Conservation (phyloP, 2,329 filamentous ascomycete genomes). For the Trichoderma koningii region DNA sequence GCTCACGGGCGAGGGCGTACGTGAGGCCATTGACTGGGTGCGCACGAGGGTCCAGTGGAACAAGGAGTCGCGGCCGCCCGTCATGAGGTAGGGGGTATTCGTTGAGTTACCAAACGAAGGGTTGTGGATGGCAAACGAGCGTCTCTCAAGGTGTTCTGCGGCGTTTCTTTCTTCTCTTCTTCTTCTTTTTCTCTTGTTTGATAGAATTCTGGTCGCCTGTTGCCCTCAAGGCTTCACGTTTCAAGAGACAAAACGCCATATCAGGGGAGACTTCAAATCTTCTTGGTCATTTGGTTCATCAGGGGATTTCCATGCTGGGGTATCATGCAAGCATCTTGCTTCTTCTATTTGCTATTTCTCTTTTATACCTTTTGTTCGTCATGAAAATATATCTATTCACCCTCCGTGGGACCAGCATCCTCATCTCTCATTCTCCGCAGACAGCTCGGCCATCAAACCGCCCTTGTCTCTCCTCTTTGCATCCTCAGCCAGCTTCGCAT, state of each 20-base stretch:
- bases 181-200: background rate
- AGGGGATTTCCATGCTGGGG: constrained; percentile 27
- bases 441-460: constrained; percentile 73
- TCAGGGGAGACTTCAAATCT: constrained; percentile 7
- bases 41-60: constrained; percentile 93
- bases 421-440: constrained; percentile 79
- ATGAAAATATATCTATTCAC: constrained; percentile 13
- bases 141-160: constrained; percentile 10
- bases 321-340: constrained; percentile 36
- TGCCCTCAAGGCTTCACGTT: background rate
- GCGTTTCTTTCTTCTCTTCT: constrained; percentile 5
- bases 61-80: constrained; percentile 85
- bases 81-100: constrained; percentile 70
- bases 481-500: constrained; percentile 74
- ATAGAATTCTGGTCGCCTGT: constrained; percentile 21
- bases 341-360: constrained; percentile 24
- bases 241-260: background rate
- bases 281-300: background rate
- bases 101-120: background rate
- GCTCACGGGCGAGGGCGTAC: constrained; percentile 82
- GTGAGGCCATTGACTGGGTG: constrained; percentile 96
- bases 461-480: constrained; percentile 75
- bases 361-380: constrained; percentile 13
- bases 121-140: background rate
- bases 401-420: constrained; percentile 8